A percentile compares a stretch with the other conserved stretches of the same genome.
phyloP scores from a whole-genome alignment of 2,329 filamentous ascomycete species.

The Cercospora beticola region DNA sequence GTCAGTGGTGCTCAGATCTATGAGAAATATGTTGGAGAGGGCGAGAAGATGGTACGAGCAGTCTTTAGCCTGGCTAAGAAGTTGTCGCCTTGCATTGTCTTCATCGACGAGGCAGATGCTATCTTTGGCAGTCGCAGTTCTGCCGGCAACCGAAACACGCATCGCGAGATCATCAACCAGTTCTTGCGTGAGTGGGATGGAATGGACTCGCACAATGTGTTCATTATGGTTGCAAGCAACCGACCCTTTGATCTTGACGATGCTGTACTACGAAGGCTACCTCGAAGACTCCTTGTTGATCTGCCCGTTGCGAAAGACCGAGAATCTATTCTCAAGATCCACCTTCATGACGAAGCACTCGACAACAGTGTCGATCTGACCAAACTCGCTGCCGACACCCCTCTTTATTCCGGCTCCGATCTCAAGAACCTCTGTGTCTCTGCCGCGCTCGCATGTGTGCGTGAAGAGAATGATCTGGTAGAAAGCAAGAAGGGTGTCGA shows the following conservation, averaged over 20 bases:
- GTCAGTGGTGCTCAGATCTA: conserved; percentile 89
- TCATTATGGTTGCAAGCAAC: conserved; percentile 98
- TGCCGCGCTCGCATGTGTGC: conserved; percentile 74
- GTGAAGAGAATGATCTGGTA: conserved; percentile 63
- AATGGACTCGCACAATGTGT: conserved; percentile 72
- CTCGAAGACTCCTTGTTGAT: conserved; percentile 71
- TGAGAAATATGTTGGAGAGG: conserved; percentile 94
- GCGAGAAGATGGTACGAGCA: conserved; percentile 92
- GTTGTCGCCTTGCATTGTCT: conserved; percentile 86
- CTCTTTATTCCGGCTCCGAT: conserved; percentile 79
- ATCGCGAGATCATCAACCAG: conserved; percentile 92
- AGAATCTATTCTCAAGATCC: conserved; percentile 67
- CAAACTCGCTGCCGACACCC: conserved; percentile 64
- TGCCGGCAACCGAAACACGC: conserved; percentile 64
- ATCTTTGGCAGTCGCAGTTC: conserved; percentile 77
- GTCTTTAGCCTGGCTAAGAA: conserved; percentile 91
- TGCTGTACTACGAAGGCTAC: conserved; percentile 74
- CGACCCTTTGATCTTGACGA: conserved; percentile 92
- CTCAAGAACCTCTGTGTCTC: conserved; percentile 80
- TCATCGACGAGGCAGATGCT: conserved; percentile 95
- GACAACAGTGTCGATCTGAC: conserved; percentile 61
- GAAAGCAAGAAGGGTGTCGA: conserved; percentile 30
- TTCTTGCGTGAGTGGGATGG: conserved; percentile 97
- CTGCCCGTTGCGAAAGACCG: conserved; percentile 67
- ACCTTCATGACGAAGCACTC: conserved; percentile 67